Evolutionary conservation across 1,139 yeast genomes (phyloP), one percentile per base, ranked within the genome.

Genomic region (Taiozyma sp.): DNA sequence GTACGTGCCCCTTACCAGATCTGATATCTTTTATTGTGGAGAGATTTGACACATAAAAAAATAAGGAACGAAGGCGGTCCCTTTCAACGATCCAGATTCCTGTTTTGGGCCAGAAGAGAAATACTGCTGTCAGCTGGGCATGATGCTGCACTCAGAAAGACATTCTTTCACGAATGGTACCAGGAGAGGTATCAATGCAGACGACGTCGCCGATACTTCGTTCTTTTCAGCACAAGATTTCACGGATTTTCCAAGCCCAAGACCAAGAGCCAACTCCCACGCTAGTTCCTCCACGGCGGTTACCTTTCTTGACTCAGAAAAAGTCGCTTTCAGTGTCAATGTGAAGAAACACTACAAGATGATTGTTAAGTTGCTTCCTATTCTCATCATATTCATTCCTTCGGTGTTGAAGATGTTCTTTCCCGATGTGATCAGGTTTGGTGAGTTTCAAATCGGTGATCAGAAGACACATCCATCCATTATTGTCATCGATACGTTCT

Each of bases 401-500:
- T 50, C 58, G 4, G 10, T 54, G 16, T 23, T 55, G 23, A 54
- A 51, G 41, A 43, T 57, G 36, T 53, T 57, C 45, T 53, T 49
- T 41, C 57, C 59, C 13, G 43, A 55, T 42, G 49, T 46, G 2
- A 54, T 57, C 24, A 48, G 28, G 16, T 43, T 57, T 19, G 55
- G 59, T 8, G 14, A 28, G 16, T 38, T 57, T 14, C 50, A 56
- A 30, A 46, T 56, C 19, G 59, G 60, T 9, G 54, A 53, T 29
- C 43, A 47, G 4, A 27, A 44, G 16, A 51, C 49, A 23, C 53
- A 55, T 19, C 57, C 57, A 1, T 51, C 58, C 1, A 29, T 48
- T n/a, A 49, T 57, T 13, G 45, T 55, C 9, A 55, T 56, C 28
- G 60, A 55, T 43, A 34, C 54, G 2, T 57, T 55, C 24, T 55